Base-by-base conservation (phyloP, 2,329 filamentous ascomycete species). In the Colletotrichum noveboracense region DNA sequence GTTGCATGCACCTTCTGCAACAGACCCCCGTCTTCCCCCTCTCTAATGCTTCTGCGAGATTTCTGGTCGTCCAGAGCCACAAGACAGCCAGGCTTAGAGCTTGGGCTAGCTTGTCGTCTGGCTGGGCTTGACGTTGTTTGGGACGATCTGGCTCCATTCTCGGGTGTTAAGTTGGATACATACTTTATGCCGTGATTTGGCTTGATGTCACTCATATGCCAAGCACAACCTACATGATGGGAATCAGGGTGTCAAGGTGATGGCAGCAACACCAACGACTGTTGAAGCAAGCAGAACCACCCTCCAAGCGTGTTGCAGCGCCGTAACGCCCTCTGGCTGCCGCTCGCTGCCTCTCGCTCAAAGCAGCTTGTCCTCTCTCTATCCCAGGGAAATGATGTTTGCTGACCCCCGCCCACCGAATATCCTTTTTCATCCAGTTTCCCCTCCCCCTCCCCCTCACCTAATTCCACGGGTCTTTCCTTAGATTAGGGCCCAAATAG, bases 341-440 rank as follows among this genome's bases (percentile, higher is more conserved):
- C 65, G 38, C 30, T 52, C 32, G 14, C n/a, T 16, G 68, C 61
- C 56, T 55, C 30, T 36, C n/a, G 21, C 67, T 52, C 68, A 24
- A 55, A 10, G 12, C 24, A 28, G 36, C 60, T 55, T 71, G 68
- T 18, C 24, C 38, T 71, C 36, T 38, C 32, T 70, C 60, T 56
- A 65, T 69, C 48, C 58, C 58, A 65, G 65, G 70, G 74, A 76
- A 74, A 76, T 74, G 64, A 69, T 76, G 65, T 76, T 69, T 69
- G 74, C 70, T 69, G 28, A 69, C 64, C 74, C 64, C 56, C 58
- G 65, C 70, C 70, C 55, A 74, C 58, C 64, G 58, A 76, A 36
- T 69, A 34, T 69, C 74, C 70, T 73, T 58, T 75, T 72, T 21
- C 70, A 32, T 66, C 32, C 55, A 7, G 26, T 48, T 21, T 21